These are phyloP conservation scores for Chrysanthemum makinoi DNA, from an alignment of 129 eudicot genomes.

Conservation along the genomic window DNA sequence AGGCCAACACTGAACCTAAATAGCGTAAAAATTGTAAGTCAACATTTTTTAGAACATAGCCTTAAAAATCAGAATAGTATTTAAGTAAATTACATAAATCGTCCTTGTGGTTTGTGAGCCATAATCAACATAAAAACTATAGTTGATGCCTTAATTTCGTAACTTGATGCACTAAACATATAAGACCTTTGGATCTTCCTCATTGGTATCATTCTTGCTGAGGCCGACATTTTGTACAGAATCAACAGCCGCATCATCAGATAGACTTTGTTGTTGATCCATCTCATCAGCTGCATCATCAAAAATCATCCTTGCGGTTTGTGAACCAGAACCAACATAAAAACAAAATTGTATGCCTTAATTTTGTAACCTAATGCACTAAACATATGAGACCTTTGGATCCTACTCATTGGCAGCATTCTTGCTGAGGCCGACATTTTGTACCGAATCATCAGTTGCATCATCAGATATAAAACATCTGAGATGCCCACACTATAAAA, in stretches of 20 bases:
- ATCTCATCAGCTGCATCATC: conserved; percentile 42
- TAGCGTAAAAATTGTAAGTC: too few species aligned
- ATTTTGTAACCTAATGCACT: background rate
- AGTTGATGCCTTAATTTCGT: too few species aligned
- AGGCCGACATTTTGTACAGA: conserved; percentile 43
- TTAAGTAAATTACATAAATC: too few species aligned
- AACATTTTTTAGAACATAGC: too few species aligned
- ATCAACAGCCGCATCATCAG: conserved; percentile 61
- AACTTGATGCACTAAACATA: conserved; percentile 15
- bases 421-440: conserved; percentile 50
- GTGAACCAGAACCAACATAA: too few species aligned
- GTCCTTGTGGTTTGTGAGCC: too few species aligned
- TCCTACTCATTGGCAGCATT: conserved; percentile 69
- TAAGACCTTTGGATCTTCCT: conserved; percentile 70
- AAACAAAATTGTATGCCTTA: too few species aligned
- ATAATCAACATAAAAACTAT: too few species aligned
- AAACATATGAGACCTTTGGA: conserved; percentile 42
- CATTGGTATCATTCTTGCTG: conserved; percentile 61
- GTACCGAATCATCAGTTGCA: conserved; percentile 45
- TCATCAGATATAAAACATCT: conserved; percentile 39
- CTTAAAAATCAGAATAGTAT: too few species aligned
- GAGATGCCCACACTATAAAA: too few species aligned
- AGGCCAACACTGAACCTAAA: conserved; percentile 44
- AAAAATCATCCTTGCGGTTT: too few species aligned
- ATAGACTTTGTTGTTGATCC: conserved; percentile 53